Evolutionary conservation across 176 grass and related monocot genomes (phyloP), one percentile per base, ranked within the genome.

Genomic region (Metroxylon sagu): DNA sequence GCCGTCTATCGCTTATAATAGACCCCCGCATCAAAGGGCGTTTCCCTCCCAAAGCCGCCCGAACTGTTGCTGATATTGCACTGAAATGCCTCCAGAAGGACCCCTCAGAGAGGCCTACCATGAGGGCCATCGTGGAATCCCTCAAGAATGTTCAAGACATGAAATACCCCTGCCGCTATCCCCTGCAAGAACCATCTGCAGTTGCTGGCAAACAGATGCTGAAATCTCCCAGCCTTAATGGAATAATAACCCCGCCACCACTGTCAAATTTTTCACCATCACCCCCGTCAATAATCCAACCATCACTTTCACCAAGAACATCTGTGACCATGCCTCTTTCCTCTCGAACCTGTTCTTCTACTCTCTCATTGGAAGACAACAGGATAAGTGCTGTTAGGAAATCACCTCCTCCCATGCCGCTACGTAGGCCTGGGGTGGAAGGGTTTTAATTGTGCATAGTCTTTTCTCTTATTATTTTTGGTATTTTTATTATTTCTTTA

Each of bases 361-460:
- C 19, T 25, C 28, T 84, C 49, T 79, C 81, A 28, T 63, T 87
- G 28, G 91, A 90, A 57, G 81, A 90, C 35, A 67, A 72, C 5
- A 77, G 77, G 72, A 72, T 84, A 59, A 72, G 58, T 73, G 76
- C 68, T 59, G 61, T 60, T 7, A 96, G 77, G 67, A 96, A 82
- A 69, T 48, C 17, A 2, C 65, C 71, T 2, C 49, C 82, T 19
- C 67, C 62, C 48, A 71, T 80, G 16, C 29, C 78, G 26, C 35
- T 43, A 43, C 78, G 48, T 27, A 79, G 87, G 62, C 68, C 76
- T 53, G 73, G 87, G 1, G 82, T 90, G 1, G 82, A 91, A 77
- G 87, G 87, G 35, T 98, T 98, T 81, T 98, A 82, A 88, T 57
- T 88, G 93, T 83, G 65, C 73, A 88, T 98, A 88, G 71, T 17